phyloP scores from a whole-genome alignment of 768 basidiomycete genomes.

The Stropharia rugosoannulata region DNA sequence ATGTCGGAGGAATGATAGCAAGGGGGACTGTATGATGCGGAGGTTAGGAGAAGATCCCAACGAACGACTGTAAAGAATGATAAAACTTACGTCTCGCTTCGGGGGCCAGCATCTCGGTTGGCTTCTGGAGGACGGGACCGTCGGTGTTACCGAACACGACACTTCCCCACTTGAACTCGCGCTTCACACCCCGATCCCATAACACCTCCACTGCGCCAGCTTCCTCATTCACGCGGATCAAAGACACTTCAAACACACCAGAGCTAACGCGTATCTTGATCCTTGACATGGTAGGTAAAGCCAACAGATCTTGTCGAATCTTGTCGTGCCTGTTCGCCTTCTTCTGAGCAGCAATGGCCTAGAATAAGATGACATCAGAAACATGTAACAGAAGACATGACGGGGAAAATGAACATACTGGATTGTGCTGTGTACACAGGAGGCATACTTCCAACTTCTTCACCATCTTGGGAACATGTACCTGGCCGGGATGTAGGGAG shows the following conservation, averaged over 20 bases:
- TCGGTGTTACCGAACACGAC: slow-evolving; percentile 78
- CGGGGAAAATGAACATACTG: slow-evolving; percentile 50
- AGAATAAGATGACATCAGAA: slow-evolving; percentile 2
- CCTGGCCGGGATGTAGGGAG: slow-evolving; percentile 8
- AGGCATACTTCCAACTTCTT: slow-evolving; percentile 75
- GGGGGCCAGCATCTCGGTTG: slow-evolving; percentile 45
- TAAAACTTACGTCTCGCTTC: slow-evolving; percentile 46
- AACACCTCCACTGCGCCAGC: slow-evolving; percentile 73
- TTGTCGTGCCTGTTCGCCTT: slow-evolving; percentile 74
- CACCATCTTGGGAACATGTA: slow-evolving; percentile 60
- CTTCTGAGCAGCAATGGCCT: slow-evolving; percentile 77
- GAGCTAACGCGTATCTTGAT: slow-evolving; percentile 85
- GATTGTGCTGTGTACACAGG: slow-evolving; percentile 87
- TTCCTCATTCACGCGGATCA: slow-evolving; percentile 70
- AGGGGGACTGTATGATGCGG: neutral
- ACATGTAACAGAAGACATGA: neutral
- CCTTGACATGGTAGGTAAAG: slow-evolving; percentile 66
- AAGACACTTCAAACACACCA: slow-evolving; percentile 84
- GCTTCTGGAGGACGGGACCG: slow-evolving; percentile 70
- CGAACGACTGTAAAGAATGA: slow-evolving; percentile 4
- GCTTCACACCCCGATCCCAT: slow-evolving; percentile 73
- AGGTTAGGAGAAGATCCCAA: neutral
- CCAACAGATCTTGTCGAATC: slow-evolving; percentile 67
- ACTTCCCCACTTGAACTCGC: slow-evolving; percentile 83
- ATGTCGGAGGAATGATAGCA: slow-evolving; percentile 22